These are phyloP conservation scores for Solanum megistacrolobum DNA, from an alignment of 257 asterid genomes.

Conservation along the genomic window DNA sequence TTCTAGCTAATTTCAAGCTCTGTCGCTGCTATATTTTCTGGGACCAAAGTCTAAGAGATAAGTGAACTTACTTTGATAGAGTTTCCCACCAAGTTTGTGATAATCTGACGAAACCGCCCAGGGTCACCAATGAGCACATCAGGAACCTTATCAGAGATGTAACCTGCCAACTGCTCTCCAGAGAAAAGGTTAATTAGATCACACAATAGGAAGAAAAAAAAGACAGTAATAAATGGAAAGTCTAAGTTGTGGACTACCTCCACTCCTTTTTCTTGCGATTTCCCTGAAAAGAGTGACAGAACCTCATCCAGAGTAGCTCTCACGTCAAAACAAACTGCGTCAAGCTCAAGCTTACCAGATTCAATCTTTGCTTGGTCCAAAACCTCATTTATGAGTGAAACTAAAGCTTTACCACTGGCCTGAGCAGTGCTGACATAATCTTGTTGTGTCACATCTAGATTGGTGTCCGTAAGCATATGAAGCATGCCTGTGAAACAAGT, in stretches of 20 bases:
- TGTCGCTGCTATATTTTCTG: not conserved
- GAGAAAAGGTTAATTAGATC: slow-evolving; percentile 6
- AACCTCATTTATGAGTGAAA: slow-evolving; percentile 92
- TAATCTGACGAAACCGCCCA: slow-evolving; percentile 85
- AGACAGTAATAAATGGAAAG: not conserved
- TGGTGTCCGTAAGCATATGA: slow-evolving; percentile 96
- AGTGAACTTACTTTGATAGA: slow-evolving; percentile 73
- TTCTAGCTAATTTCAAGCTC: not conserved
- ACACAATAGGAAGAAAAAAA: not conserved
- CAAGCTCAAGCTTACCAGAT: slow-evolving; percentile 97
- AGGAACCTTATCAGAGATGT: slow-evolving; percentile 74
- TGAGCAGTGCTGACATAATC: slow-evolving; percentile 94
- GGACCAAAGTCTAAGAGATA: not conserved
- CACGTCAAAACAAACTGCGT: slow-evolving; percentile 41
- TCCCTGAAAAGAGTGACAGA: slow-evolving; percentile 69
- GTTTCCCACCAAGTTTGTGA: slow-evolving; percentile 83
- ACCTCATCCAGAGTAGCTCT: slow-evolving; percentile 41
- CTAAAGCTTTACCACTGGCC: slow-evolving; percentile 96
- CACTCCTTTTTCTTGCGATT: slow-evolving; percentile 75
- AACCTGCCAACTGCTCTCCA: slow-evolving; percentile 78
- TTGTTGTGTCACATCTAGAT: slow-evolving; percentile 86
- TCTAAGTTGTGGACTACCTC: slow-evolving; percentile 47
- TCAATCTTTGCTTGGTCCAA: slow-evolving; percentile 98
- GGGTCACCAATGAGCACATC: slow-evolving; percentile 80
- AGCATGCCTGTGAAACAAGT: slow-evolving; percentile 61